Evolutionary conservation across 2,329 filamentous ascomycete species (phyloP).

Genomic region (Colletotrichum ledebouriae): DNA sequence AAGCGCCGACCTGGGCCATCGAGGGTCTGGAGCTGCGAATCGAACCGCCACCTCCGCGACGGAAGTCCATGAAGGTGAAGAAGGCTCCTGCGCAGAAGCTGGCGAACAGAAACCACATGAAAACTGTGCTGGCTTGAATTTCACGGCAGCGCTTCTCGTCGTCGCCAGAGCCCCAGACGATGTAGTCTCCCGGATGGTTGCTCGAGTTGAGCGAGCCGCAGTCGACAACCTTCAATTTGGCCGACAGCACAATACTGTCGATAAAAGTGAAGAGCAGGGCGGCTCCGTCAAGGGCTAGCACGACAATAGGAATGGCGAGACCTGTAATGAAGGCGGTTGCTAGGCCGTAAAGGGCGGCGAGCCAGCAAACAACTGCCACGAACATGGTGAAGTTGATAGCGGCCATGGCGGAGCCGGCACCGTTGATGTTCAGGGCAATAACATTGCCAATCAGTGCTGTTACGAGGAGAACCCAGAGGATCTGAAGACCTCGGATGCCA

Average conservation of each 20-base stretch:
- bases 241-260: slow-evolving; percentile 77
- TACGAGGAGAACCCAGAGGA: slow-evolving; percentile 66
- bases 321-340: slow-evolving; percentile 66
- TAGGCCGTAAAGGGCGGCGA: slow-evolving; percentile 74
- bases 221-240: slow-evolving; percentile 76
- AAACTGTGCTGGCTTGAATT: slow-evolving; percentile 80
- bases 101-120: slow-evolving; percentile 83
- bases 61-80: slow-evolving; percentile 67
- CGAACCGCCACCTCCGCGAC: slow-evolving; percentile 62
- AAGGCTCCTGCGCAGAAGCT: slow-evolving; percentile 70
- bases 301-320: slow-evolving; percentile 64
- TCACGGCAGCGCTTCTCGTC: slow-evolving; percentile 77
- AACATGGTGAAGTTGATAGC: slow-evolving; percentile 78
- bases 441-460: slow-evolving; percentile 71
- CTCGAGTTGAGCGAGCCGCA: slow-evolving; percentile 62
- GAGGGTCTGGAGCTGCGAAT: slow-evolving; percentile 59
- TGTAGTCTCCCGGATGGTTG: slow-evolving; percentile 60
- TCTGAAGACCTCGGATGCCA: slow-evolving; percentile 62
- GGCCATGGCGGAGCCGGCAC: slow-evolving; percentile 57
- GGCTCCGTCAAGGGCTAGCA: slow-evolving; percentile 69
- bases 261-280: slow-evolving; percentile 79
- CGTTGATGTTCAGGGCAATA: slow-evolving; percentile 64
- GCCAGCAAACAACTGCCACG: slow-evolving; percentile 74
- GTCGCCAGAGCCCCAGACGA: slow-evolving; percentile 73
- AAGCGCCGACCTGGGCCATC: slow-evolving; percentile 71